phyloP scores from a whole-genome alignment of 1,284 basidiomycete genomes.

The Irpex sp. region DNA sequence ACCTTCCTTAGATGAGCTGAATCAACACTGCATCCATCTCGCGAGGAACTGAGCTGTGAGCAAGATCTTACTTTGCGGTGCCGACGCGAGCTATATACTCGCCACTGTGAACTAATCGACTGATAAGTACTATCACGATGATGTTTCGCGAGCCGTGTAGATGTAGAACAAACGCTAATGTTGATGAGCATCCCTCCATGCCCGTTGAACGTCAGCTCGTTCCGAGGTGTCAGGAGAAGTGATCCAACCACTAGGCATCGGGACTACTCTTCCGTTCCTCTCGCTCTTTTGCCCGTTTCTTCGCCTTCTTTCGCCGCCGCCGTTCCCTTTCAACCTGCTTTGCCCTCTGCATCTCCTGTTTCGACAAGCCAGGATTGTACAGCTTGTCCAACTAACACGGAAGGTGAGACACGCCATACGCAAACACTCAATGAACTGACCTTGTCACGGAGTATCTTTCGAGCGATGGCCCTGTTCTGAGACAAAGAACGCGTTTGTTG shows the following conservation, averaged over 20 bases:
- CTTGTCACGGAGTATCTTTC: constrained; percentile 64
- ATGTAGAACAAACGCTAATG: neutral
- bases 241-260: neutral
- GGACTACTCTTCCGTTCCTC: neutral
- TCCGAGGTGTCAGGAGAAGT: neutral
- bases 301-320: constrained; percentile 54
- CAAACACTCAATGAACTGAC: constrained; percentile 33
- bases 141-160: neutral
- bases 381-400: constrained; percentile 56
- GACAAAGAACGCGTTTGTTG: constrained; percentile 74
- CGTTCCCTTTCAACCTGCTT: constrained; percentile 69
- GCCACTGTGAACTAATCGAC: neutral
- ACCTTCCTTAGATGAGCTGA: too few species aligned
- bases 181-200: neutral
- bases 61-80: neutral
- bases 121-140: neutral
- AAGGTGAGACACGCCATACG: constrained; percentile 4
- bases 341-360: constrained; percentile 57
- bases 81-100: neutral
- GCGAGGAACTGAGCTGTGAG: neutral
- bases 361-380: constrained; percentile 71
- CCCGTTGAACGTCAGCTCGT: neutral
- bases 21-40: too few species aligned
- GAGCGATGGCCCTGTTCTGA: constrained; percentile 65
- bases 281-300: constrained; percentile 24